A percentile compares a stretch with the other conserved stretches of the same genome.
phyloP scores from a whole-genome alignment of 768 basidiomycete species.

The Pleurotus pulmonarius region DNA sequence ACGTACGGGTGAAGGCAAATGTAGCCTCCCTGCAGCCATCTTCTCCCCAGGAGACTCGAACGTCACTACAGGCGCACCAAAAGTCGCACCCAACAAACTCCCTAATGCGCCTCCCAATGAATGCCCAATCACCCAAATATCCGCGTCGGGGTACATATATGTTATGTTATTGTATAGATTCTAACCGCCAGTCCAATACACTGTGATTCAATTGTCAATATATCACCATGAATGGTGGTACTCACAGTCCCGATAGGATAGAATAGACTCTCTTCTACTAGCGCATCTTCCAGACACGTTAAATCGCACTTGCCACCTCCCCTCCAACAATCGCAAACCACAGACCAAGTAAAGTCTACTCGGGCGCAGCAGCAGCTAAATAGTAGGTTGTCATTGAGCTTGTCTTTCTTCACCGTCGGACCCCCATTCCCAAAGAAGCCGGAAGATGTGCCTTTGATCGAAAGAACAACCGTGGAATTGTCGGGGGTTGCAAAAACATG shows the following conservation, averaged over 20 bases:
- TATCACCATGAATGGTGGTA: conserved; percentile 7
- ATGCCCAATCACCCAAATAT: conserved; percentile 85
- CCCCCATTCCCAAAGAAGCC: conserved; percentile 70
- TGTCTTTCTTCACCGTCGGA: conserved; percentile 88
- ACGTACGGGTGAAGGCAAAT: conserved; percentile 67
- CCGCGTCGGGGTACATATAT: conserved; percentile 86
- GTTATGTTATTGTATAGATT: conserved; percentile 93
- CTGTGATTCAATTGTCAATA: neutral
- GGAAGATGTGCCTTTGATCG: conserved; percentile 94
- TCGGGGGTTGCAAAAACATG: conserved; percentile 84
- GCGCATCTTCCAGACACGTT: conserved; percentile 69
- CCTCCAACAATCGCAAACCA: conserved; percentile 87
- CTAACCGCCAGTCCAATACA: conserved; percentile 30
- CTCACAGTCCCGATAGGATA: conserved; percentile 87
- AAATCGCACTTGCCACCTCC: conserved; percentile 80
- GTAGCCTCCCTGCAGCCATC: conserved; percentile 74
- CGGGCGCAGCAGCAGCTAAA: conserved; percentile 95
- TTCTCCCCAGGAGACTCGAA: conserved; percentile 90
- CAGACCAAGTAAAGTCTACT: conserved; percentile 90
- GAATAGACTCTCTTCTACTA: conserved; percentile 80
- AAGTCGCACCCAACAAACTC: conserved; percentile 81
- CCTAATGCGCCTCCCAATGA: conserved; percentile 74
- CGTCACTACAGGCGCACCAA: conserved; percentile 82
- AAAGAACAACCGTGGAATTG: conserved; percentile 80
- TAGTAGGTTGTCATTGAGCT: conserved; percentile 87